Base-by-base conservation (phyloP, 179 eudicot genomes). In the Silene noctiflora region DNA sequence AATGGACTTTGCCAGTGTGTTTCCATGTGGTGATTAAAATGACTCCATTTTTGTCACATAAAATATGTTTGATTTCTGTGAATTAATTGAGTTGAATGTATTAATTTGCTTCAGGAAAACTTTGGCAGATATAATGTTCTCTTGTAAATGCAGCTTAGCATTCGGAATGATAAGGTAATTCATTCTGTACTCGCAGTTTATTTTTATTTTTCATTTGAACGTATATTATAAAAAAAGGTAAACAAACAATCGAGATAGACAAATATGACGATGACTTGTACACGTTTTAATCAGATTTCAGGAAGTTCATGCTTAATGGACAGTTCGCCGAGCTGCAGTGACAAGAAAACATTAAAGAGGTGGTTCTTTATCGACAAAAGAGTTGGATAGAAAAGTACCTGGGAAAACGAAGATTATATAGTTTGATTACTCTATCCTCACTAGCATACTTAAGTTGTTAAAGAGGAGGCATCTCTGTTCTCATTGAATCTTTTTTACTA, bases 331-430 rank as follows among this genome's bases (percentile, higher is more conserved):
- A 74, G 71, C 62, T 76, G 75, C 73, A 73, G 78, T 31, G 79
- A 77, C 59, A 84, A 84, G 81, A 79, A 84, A 67, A 82, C 83
- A 35, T 70, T 84, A 55, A 84, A 82, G 79, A 79, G 71, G 85
- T 84, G 87, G 85, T 84, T 84, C 69, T 84, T 82, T 79, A 82
- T 84, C 3, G 87, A 84, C 69, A 84, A 84, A 65, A 82, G 79
- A 44, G 87, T 82, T 25, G 85, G 87, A 67, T 84, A 71, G 70
- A 60, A 64, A 9, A 8, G 46, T 42, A 64, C 42, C 17, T 3
- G 27, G n/a, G 42, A 9, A 29, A 64, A 64, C 10, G 63, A 20
- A 8, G 27, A 17, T 59, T 31, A 46, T 56, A 44, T 17, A 72
- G 35, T 72, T 67, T 12, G 8, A 29, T 25, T 29, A 71, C 67